These are phyloP conservation scores for Populus deltoides DNA, from an alignment of 345 rosid species.

Conservation along the genomic window DNA sequence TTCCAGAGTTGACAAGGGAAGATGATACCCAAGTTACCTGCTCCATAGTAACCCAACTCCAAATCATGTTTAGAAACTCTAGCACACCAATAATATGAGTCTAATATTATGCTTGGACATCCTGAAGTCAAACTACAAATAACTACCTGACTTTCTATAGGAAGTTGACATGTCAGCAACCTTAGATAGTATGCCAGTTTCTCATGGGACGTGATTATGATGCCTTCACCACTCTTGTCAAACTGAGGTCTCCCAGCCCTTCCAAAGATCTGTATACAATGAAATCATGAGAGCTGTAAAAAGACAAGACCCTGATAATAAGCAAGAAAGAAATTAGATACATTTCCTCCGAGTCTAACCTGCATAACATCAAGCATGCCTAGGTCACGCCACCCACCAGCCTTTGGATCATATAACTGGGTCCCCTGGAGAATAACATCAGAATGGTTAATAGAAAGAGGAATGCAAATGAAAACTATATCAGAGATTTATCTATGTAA, in stretches of 20 bases:
- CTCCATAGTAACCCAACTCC: background rate
- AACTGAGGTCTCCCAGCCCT: constrained; percentile 99
- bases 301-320: background rate
- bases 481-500: background rate
- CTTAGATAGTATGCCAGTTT: constrained; percentile 89
- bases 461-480: background rate
- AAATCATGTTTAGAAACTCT: background rate
- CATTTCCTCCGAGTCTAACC: constrained; percentile 33
- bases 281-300: constrained; percentile 9
- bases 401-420: constrained; percentile 92
- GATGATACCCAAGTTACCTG: no score
- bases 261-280: constrained; percentile 73
- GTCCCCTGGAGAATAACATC: constrained; percentile 63
- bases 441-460: constrained; percentile 18
- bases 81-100: background rate
- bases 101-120: background rate
- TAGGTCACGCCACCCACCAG: constrained; percentile 98
- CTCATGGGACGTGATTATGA: constrained; percentile 94
- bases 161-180: constrained; percentile 91
- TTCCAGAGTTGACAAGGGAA: background rate
- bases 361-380: constrained; percentile 99
- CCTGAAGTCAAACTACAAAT: constrained; percentile 8
- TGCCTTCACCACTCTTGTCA: constrained; percentile 98
- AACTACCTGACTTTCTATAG: constrained; percentile 95
- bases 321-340: no score